phyloP scores from a whole-genome alignment of 2,329 filamentous ascomycete genomes.

The Cercospora zeae-maydis region DNA sequence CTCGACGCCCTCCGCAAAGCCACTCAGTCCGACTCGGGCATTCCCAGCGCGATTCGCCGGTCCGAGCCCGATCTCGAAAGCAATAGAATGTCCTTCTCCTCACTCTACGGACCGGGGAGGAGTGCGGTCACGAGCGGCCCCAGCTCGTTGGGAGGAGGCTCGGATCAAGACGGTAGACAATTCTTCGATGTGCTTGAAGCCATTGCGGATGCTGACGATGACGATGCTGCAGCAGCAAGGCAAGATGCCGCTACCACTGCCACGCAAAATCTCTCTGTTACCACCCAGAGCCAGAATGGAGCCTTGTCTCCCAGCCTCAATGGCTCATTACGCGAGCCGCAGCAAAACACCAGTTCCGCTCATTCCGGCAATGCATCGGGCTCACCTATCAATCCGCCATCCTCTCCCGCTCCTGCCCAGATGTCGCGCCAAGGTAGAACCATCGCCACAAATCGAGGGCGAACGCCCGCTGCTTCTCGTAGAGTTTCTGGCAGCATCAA shows the following conservation, averaged over 20 bases:
- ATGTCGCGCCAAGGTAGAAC: slow-evolving; percentile 25
- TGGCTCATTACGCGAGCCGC: slow-evolving; percentile 37
- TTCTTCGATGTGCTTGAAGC: slow-evolving; percentile 12
- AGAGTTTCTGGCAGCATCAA: slow-evolving; percentile 58
- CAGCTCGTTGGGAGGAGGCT: slow-evolving; percentile 45
- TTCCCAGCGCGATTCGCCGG: slow-evolving; percentile 24
- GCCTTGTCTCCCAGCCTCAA: slow-evolving; percentile 40
- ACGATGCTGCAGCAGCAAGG: slow-evolving; percentile 11
- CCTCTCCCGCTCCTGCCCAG: slow-evolving; percentile 35
- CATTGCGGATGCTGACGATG: slow-evolving; percentile 16
- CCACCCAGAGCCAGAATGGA: slow-evolving; percentile 45
- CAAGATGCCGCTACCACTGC: slow-evolving; percentile 39
- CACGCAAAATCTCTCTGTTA: slow-evolving; percentile 44
- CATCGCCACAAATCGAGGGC: slow-evolving; percentile 37
- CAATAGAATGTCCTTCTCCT: slow-evolving; percentile 70
- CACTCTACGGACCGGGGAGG: slow-evolving; percentile 65
- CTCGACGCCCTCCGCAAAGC: slow-evolving; percentile 17
- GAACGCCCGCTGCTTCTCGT: slow-evolving; percentile 57
- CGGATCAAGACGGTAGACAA: slow-evolving; percentile 43
- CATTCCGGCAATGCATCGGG: slow-evolving; percentile 76
- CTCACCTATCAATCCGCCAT: slow-evolving; percentile 72
- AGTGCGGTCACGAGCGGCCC: slow-evolving; percentile 45
- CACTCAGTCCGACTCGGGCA: slow-evolving; percentile 18
- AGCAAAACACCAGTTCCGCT: slow-evolving; percentile 26
- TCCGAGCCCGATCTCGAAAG: slow-evolving; percentile 42